Base-by-base conservation (phyloP, 371 early-diverging fungal genomes). In the Lichtheimia ramosa region DNA sequence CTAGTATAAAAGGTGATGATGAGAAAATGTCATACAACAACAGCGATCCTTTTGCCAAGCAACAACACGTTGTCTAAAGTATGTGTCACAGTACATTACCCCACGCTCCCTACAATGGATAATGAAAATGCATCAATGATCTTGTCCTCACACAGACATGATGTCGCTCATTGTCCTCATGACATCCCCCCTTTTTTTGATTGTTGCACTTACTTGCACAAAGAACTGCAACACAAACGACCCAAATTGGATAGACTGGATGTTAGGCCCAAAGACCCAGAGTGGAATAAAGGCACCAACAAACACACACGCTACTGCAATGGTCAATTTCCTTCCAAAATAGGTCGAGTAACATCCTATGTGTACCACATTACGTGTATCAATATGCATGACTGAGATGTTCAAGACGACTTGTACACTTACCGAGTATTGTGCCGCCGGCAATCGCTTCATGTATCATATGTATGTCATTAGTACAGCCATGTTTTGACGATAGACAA, bases 211-310 rank as follows among this genome's bases (percentile, higher is more conserved):
- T n/a, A 49, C 60, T 65, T 88, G 83, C 12, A 83, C 79, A 64
- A 80, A 85, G 66, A 85, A 85, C 61, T 84, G 86, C 64, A 83
- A 67, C 4, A 83, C 75, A 66, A 88, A 88, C 2, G 85, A 82
- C 13, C 88, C 87, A 57, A 79, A 69, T 24, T 70, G 73, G 21
- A 89, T 72, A 15, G 72, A 41, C 6, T 71, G 68, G 18, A 81
- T 73, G 24, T 64, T 71, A 6, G 74, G 71, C 13, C 83, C 80
- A 56, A 83, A 74, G 16, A 83, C 74, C 89, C 88, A 89, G 3
- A 89, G 74, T 16, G 89, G 87, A 40, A 91, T 82, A 58, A 89
- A 82, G 27, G 77, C 79, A 6, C 83, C 83, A 13, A 84, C 88
- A 39, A 77, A 58, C 18, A 88, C 51, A 42, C 74, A 68, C 48